Evolutionary conservation across 176 grass and related monocot genomes (phyloP).

Genomic region (Triticum turgidum): DNA sequence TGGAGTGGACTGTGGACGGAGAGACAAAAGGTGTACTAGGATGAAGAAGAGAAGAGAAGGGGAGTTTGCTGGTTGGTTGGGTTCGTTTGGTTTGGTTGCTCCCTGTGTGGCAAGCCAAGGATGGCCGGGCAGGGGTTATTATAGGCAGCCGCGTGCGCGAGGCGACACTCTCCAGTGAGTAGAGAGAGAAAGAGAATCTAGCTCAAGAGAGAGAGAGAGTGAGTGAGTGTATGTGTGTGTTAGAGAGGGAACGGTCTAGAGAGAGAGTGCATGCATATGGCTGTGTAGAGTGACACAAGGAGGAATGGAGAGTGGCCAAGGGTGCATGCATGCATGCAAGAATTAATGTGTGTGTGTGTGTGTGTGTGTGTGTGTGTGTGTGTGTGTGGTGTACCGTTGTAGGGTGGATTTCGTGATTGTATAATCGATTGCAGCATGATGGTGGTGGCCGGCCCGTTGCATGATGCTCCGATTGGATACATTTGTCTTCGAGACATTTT

Average conservation of each 20-base stretch:
- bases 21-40: conserved; percentile 28
- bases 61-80: background rate
- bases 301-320: background rate
- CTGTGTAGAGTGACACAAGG: background rate
- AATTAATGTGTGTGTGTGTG: conserved; percentile 16
- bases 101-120: conserved; percentile 9
- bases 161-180: background rate
- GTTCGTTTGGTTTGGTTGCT: background rate
- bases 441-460: background rate
- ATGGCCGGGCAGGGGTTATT: background rate
- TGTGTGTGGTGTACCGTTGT: conserved; percentile 40
- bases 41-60: background rate
- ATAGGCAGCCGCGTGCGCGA: background rate
- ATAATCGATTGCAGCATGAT: conserved; percentile 31
- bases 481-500: background rate
- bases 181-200: conserved; percentile 18
- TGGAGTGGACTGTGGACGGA: background rate
- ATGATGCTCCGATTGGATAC: background rate
- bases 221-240: background rate
- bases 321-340: background rate
- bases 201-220: background rate
- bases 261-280: background rate
- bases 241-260: background rate
- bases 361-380: background rate
- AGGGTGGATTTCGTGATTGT: conserved; percentile 29